Percentiles rank a stretch among this genome's conserved stretches.
phyloP scores from a whole-genome alignment of 169 alveolate genomes.

The Eimeria zaria region DNA sequence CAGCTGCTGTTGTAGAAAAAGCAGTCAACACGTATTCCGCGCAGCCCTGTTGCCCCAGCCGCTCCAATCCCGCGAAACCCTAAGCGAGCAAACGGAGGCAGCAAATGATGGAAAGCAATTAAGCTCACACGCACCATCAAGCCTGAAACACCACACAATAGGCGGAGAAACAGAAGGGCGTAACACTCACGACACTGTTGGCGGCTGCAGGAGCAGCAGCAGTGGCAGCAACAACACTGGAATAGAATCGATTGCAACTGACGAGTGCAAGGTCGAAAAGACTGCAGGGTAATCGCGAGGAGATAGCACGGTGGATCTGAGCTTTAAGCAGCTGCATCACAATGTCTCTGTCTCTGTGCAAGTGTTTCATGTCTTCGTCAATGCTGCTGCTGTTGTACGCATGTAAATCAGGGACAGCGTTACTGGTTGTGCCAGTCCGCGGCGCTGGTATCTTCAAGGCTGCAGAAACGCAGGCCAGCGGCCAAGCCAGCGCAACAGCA shows the following conservation, averaged over 20 bases:
- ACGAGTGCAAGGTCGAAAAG: conserved; percentile 68
- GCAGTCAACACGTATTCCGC: conserved; percentile 72
- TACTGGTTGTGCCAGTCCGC: not conserved
- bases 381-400: not conserved
- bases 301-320: not conserved
- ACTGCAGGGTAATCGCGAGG: conserved; percentile 71
- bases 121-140: not conserved
- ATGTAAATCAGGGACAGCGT: not conserved
- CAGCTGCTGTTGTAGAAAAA: conserved; percentile 52
- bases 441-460: conserved; percentile 49
- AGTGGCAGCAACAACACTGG: conserved; percentile 5
- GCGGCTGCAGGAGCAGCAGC: no score
- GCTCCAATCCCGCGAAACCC: conserved; percentile 55
- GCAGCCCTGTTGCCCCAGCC: conserved; percentile 38
- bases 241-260: not conserved
- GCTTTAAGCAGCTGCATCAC: conserved; percentile 18
- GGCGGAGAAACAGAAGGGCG: not conserved
- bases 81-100: conserved; percentile 6
- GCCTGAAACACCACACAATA: not conserved
- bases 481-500: conserved; percentile 55
- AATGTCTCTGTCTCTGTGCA: conserved; percentile 54
- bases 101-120: not conserved
- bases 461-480: conserved; percentile 32
- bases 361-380: not conserved
- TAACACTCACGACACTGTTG: not conserved